Evolutionary conservation across 371 early-diverging fungal genomes (phyloP), one percentile per base, ranked within the genome.

Genomic region (Phascolomyces articulosus): DNA sequence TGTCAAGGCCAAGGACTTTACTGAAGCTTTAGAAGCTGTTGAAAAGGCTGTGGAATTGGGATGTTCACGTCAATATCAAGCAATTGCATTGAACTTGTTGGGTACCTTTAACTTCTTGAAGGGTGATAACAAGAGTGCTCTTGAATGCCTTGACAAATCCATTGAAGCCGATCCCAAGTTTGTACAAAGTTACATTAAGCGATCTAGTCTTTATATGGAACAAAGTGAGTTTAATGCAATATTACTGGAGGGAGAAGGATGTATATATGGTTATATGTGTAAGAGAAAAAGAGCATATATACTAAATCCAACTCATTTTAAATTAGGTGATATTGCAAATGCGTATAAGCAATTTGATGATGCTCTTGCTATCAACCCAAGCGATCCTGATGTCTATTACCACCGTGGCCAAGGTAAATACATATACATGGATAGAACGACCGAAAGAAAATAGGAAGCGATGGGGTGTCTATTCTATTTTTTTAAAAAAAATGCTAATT

Each of bases 161-260:
- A 79, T 96, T 49, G 88, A 90, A 67, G 66, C 88, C 27, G 90
- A 96, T 56, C 90, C 94, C 38, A 85, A 79, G 56, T 89, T 91
- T 75, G 84, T 93, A 51, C 90, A 94, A 79, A 90, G 91, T 40
- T 87, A 90, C 55, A 90, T 96, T 68, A 95, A 95, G 85, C 86
- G 92, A 47, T 96, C 95, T 29, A 92, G 92, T 54, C 81, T 95
- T 64, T 93, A 84, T 67, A 95, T 95, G 85, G 98, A 97, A 71
- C 88, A 84, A 79, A 84, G 84, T 83, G 20, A 38, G 51, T 26
- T 4, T 9, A n/a, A n/a, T n/a, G n/a, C 4, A 11, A 26, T 7
- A 24, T 23, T 4, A 49, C 3, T 64, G 56, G 64, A 26, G 16
- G 18, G 34, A 4, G 55, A 58, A 40, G 18, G 53, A 24, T n/a